Evolutionary conservation across 2,329 filamentous ascomycete species (phyloP).

Genomic region (Pseudocercospora eumusae): DNA sequence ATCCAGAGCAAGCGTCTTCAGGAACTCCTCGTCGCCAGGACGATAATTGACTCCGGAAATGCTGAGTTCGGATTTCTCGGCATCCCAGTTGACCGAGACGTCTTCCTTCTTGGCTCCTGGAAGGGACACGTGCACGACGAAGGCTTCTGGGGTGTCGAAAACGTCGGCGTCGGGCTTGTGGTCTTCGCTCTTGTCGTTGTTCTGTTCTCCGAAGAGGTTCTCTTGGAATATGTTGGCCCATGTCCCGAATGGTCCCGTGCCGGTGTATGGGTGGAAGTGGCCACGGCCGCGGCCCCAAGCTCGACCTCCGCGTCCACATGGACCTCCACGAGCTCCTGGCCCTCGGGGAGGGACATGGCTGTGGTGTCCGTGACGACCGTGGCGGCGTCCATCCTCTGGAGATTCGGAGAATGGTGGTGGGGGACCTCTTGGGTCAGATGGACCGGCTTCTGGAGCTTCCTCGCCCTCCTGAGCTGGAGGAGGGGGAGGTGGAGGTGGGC

Average conservation of each 20-base stretch:
- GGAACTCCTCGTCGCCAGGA: constrained; percentile 68
- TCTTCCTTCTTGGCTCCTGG: constrained; percentile 80
- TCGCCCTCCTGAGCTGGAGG: constrained; percentile 25
- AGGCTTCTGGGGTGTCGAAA: constrained; percentile 67
- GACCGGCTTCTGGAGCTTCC: constrained; percentile 27
- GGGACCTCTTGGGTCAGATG: constrained; percentile 31
- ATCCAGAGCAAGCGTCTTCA: constrained; percentile 62
- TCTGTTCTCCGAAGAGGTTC: constrained; percentile 42
- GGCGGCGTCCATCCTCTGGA: constrained; percentile 19
- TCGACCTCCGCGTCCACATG: constrained; percentile 36
- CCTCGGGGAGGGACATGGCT: constrained; percentile 37
- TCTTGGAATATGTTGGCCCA: constrained; percentile 41
- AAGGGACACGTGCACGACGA: constrained; percentile 70
- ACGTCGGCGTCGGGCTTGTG: constrained; percentile 72
- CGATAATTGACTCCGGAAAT: constrained; percentile 73
- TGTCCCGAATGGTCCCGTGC: constrained; percentile 31
- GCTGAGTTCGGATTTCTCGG: constrained; percentile 64
- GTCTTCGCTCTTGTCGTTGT: constrained; percentile 35
- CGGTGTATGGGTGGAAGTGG: constrained; percentile 28
- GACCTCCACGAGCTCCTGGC: constrained; percentile 32
- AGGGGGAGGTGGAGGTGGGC: constrained; percentile 24
- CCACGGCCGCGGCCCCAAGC: constrained; percentile 28
- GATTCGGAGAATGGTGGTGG: constrained; percentile 29
- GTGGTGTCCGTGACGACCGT: constrained; percentile 25
- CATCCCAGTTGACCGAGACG: constrained; percentile 73